phyloP scores from a whole-genome alignment of 352 stramenopile species.

The Vaucheria bursata region DNA sequence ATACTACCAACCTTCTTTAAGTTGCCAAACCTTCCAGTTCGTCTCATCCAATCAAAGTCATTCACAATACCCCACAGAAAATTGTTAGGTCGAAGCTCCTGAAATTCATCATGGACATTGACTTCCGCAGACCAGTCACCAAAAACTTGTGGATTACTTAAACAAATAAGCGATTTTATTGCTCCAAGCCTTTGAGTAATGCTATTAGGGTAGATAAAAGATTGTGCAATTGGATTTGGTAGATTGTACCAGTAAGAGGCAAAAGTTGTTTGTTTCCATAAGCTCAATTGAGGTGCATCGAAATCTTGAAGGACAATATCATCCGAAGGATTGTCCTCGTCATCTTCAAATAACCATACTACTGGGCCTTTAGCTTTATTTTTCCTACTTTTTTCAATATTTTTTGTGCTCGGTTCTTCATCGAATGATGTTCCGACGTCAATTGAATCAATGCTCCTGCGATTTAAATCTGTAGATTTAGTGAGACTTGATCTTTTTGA shows the following conservation, averaged over 20 bases:
- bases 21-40: constrained; percentile 21
- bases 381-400: too few species aligned
- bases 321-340: constrained; percentile 5
- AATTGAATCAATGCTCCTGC: too few species aligned
- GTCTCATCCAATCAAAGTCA: constrained; percentile 42
- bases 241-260: constrained; percentile 34
- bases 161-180: constrained; percentile 30
- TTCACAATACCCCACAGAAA: constrained; percentile 38
- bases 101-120: too few species aligned
- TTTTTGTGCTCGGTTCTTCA: too few species aligned
- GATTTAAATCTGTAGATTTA: too few species aligned
- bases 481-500: too few species aligned
- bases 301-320: too few species aligned
- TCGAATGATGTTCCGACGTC: too few species aligned
- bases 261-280: constrained; percentile 23
- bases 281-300: too few species aligned
- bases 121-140: neutral
- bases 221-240: constrained; percentile 11
- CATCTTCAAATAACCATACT: neutral
- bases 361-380: neutral
- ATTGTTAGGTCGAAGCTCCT: constrained; percentile 8
- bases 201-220: constrained; percentile 24
- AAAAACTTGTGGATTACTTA: constrained; percentile 26
- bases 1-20: neutral
- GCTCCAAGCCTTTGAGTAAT: constrained; percentile 23